Percentiles rank a stretch among this genome's conserved stretches.
Evolutionary conservation across 2,329 filamentous ascomycete species (phyloP).

Genomic region (Pseudocercospora musae): DNA sequence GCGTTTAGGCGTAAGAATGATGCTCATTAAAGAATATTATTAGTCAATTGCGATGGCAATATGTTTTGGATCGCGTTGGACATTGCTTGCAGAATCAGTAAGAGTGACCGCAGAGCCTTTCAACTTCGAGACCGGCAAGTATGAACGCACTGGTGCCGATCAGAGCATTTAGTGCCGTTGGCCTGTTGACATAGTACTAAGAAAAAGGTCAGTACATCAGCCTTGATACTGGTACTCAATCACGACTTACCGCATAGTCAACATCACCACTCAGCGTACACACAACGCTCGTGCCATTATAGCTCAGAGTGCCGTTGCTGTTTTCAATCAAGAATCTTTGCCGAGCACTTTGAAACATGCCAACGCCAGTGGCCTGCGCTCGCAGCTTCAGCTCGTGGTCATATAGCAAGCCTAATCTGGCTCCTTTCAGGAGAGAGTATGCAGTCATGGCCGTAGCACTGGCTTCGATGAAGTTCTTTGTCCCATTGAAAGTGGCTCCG

Average conservation of each 20-base stretch:
- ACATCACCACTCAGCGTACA: slow-evolving; percentile 51
- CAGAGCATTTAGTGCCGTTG: slow-evolving; percentile 38
- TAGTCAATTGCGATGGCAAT: neutral
- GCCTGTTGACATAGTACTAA: slow-evolving; percentile 45
- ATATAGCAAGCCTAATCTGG: slow-evolving; percentile 38
- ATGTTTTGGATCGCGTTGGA: neutral
- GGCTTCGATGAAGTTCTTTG: slow-evolving; percentile 60
- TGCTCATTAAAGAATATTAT: neutral
- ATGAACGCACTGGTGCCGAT: slow-evolving; percentile 43
- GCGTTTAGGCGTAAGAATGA: neutral
- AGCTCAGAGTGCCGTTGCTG: slow-evolving; percentile 45
- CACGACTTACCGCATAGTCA: slow-evolving; percentile 46
- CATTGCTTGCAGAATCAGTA: neutral
- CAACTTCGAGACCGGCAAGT: slow-evolving; percentile 39
- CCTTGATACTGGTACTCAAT: neutral
- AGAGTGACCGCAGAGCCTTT: slow-evolving; percentile 13
- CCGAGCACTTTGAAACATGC: slow-evolving; percentile 48
- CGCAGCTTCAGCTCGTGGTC: slow-evolving; percentile 28
- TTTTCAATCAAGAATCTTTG: slow-evolving; percentile 45
- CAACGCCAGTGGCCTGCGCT: slow-evolving; percentile 43
- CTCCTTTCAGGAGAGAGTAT: slow-evolving; percentile 51
- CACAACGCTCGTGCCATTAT: slow-evolving; percentile 48
- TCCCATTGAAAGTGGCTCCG: slow-evolving; percentile 27
- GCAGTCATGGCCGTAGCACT: slow-evolving; percentile 58
- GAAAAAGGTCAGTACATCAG: neutral